phyloP scores from a whole-genome alignment of 345 rosid species.

The Stellera chamaejasme region DNA sequence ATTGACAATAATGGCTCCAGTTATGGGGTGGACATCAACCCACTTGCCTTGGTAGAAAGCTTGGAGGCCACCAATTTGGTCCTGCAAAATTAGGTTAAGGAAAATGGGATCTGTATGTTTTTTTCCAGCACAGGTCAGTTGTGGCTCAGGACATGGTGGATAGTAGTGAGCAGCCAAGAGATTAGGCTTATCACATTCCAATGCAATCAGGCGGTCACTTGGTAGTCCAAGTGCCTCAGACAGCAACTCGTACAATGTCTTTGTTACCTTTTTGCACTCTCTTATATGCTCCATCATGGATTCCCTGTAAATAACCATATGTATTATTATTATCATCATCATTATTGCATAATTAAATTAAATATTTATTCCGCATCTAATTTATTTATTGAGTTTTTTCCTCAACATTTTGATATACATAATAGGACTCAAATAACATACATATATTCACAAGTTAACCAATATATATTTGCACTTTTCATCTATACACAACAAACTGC shows the following conservation, averaged over 20 bases:
- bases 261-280: neutral
- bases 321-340: no score
- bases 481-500: no score
- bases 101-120: conserved; percentile 24
- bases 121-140: conserved; percentile 19
- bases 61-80: conserved; percentile 34
- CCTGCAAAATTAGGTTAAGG: conserved; percentile 26
- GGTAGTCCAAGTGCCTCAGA: conserved; percentile 30
- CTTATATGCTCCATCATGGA: neutral
- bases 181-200: conserved; percentile 16
- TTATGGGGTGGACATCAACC: conserved; percentile 22
- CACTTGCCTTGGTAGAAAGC: conserved; percentile 22
- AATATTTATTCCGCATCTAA: no score
- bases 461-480: no score
- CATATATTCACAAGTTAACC: no score
- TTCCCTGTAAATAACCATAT: no score
- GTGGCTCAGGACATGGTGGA: conserved; percentile 35
- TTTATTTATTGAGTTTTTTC: no score
- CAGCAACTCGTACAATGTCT: conserved; percentile 14
- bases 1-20: conserved; percentile 26
- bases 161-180: conserved; percentile 21
- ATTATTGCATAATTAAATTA: no score
- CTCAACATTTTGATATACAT: no score
- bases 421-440: no score
- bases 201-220: conserved; percentile 10